phyloP scores from a whole-genome alignment of 768 basidiomycete genomes.

The Dendrothele bispora region DNA sequence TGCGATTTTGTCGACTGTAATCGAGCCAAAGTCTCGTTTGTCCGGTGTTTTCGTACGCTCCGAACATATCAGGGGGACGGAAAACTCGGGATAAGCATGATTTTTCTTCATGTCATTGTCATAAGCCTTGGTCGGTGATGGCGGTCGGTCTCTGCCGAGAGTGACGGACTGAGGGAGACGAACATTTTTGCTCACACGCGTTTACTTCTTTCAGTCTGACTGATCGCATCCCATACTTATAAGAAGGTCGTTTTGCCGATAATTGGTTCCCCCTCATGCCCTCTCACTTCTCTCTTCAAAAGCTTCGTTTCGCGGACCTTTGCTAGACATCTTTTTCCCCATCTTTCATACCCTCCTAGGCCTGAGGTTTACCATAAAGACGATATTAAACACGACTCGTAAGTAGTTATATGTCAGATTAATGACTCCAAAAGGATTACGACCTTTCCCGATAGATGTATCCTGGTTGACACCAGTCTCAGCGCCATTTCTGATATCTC shows the following conservation, averaged over 20 bases:
- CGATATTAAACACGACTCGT: background rate
- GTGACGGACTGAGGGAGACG: too few relatives aligned
- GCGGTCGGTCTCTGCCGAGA: too few relatives aligned
- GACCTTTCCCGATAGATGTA: background rate
- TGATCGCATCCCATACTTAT: background rate
- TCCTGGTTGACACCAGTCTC: background rate
- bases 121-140: background rate
- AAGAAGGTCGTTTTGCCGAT: background rate
- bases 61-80: background rate
- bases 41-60: background rate
- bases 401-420: background rate
- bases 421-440: background rate
- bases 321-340: too few relatives aligned
- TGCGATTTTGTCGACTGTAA: slow-evolving; percentile 6
- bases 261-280: too few relatives aligned
- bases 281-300: too few relatives aligned
- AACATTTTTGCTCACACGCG: too few relatives aligned
- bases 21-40: background rate
- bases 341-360: too few relatives aligned
- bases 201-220: background rate
- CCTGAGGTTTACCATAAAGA: background rate
- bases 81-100: background rate
- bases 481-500: background rate
- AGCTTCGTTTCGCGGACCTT: too few relatives aligned
- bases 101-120: background rate